These are phyloP conservation scores for Sarocladium oryzae DNA, from an alignment of 2,329 filamentous ascomycete species.

Conservation along the genomic window DNA sequence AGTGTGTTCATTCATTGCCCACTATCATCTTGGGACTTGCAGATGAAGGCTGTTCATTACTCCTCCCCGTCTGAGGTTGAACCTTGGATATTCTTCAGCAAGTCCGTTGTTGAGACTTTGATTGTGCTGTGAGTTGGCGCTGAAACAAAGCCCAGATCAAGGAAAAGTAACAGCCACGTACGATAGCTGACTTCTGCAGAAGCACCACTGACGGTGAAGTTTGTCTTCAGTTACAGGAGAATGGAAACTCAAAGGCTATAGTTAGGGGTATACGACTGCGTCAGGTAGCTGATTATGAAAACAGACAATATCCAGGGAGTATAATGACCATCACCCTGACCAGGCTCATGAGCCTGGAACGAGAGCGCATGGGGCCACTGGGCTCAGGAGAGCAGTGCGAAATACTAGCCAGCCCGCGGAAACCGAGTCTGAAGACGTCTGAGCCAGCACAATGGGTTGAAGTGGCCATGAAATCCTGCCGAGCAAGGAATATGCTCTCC, in stretches of 20 bases:
- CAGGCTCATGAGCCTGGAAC: conserved; percentile 13
- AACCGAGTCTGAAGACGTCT: conserved; percentile 8
- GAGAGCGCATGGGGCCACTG: neutral
- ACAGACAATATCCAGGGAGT: conserved; percentile 10
- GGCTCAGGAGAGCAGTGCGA: neutral
- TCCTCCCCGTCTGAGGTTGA: neutral
- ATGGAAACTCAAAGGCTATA: conserved; percentile 7
- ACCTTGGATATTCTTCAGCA: neutral
- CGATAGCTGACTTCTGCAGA: neutral
- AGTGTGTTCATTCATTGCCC: conserved; percentile 10
- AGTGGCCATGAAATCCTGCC: conserved; percentile 19
- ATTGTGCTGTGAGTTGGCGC: conserved; percentile 9
- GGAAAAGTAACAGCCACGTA: too few species aligned
- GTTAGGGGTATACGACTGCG: conserved; percentile 16
- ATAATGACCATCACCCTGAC: conserved; percentile 20
- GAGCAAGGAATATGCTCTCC: neutral
- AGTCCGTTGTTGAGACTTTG: neutral
- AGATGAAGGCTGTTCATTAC: conserved; percentile 3
- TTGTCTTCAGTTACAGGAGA: conserved; percentile 13
- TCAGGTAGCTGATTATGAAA: conserved; percentile 18
- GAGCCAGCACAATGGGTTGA: conserved; percentile 22
- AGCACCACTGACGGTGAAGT: conserved; percentile 14
- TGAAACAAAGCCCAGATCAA: too few species aligned
- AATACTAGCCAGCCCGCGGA: neutral
- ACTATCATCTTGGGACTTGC: conserved; percentile 10